Evolutionary conservation across 148 eudicot genomes (phyloP).

Genomic region (Bassia scoparia): DNA sequence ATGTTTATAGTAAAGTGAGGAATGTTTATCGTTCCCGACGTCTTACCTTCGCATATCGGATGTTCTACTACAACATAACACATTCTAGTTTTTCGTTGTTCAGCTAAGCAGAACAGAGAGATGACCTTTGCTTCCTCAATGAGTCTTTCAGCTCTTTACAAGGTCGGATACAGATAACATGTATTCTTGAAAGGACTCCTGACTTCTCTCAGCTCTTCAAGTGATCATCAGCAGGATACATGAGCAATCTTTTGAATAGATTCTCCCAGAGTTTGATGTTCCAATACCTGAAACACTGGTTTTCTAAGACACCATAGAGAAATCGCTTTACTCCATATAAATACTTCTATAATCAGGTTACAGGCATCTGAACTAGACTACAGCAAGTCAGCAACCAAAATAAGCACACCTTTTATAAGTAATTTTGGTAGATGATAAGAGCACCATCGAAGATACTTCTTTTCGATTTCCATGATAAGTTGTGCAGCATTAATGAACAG

Average conservation of each 20-base stretch:
- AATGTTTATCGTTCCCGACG: not conserved
- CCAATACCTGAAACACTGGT: conserved; percentile 58
- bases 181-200: conserved; percentile 61
- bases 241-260: conserved; percentile 62
- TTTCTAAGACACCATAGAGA: not conserved
- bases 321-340: not conserved
- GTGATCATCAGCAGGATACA: conserved; percentile 52
- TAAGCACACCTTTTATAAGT: conserved; percentile 56
- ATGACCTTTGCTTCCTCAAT: conserved; percentile 64
- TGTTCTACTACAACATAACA: not conserved
- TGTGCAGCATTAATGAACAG: conserved; percentile 94
- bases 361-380: too few species aligned
- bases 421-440: conserved; percentile 49
- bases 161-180: conserved; percentile 55
- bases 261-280: conserved; percentile 63
- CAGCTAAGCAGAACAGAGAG: conserved; percentile 67
- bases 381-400: not conserved
- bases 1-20: too few species aligned
- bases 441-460: conserved; percentile 53
- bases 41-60: not conserved
- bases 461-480: conserved; percentile 71
- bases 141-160: conserved; percentile 68
- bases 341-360: not conserved
- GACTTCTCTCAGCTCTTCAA: conserved; percentile 40
- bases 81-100: not conserved